These are phyloP conservation scores for Ilyonectria robusta DNA, from an alignment of 2,329 filamentous ascomycete species.

Conservation along the genomic window DNA sequence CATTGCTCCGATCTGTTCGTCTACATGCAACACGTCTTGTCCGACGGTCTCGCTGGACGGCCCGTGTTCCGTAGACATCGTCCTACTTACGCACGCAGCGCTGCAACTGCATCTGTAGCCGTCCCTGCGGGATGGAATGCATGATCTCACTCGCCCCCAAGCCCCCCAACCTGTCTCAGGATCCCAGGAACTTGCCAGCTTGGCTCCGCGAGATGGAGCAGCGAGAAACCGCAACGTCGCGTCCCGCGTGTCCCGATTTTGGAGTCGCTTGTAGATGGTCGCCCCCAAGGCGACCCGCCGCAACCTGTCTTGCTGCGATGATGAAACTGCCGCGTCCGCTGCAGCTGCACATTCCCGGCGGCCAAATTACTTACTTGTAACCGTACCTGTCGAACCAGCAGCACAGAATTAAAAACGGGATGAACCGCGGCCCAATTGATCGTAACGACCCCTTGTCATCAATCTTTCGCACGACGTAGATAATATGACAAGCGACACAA, in stretches of 20 bases:
- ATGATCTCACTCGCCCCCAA: conserved; percentile 13
- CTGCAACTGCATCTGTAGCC: conserved; percentile 4
- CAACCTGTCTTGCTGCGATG: conserved; percentile 21
- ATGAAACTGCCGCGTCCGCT: conserved; percentile 26
- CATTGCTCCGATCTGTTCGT: neutral
- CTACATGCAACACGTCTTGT: conserved; percentile 15
- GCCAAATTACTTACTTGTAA: neutral
- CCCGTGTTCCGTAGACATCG: conserved; percentile 10
- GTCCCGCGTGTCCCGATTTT: conserved; percentile 8
- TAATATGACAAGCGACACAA: neutral
- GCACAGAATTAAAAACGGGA: neutral
- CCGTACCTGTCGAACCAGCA: neutral
- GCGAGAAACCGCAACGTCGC: neutral
- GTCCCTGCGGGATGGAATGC: conserved; percentile 7
- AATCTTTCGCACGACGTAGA: neutral
- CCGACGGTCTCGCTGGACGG: conserved; percentile 14
- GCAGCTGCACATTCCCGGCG: neutral
- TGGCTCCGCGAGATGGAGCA: neutral
- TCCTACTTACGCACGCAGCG: neutral
- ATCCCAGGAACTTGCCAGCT: conserved; percentile 6
- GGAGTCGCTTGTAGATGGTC: conserved; percentile 5
- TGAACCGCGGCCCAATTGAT: neutral
- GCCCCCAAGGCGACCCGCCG: conserved; percentile 14
- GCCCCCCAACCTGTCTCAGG: conserved; percentile 10
- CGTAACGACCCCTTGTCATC: neutral